These are phyloP conservation scores for Corylus avellana DNA, from an alignment of 306 rosid genomes.

Conservation along the genomic window DNA sequence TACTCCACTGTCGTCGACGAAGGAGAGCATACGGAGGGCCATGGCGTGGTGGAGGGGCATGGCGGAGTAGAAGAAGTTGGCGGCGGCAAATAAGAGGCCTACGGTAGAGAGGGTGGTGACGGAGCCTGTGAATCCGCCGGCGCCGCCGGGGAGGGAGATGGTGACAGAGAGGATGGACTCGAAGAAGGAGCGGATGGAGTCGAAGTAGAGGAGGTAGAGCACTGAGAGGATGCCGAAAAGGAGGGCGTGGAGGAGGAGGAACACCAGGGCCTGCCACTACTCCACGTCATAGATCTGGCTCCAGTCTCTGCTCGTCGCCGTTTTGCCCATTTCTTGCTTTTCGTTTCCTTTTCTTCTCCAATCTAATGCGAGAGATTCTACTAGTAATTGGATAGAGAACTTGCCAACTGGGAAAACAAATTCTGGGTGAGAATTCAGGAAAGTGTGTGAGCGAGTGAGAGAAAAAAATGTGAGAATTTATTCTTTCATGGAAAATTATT, in stretches of 20 bases:
- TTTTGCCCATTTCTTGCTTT: conserved; percentile 61
- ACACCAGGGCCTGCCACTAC: conserved; percentile 83
- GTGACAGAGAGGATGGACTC: conserved; percentile 51
- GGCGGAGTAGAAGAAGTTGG: conserved; percentile 89
- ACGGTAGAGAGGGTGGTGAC: conserved; percentile 75
- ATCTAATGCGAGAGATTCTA: background rate
- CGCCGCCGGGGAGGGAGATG: conserved; percentile 41
- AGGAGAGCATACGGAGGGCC: conserved; percentile 81
- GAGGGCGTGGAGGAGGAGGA: conserved; percentile 74
- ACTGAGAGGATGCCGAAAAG: conserved; percentile 66
- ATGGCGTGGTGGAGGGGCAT: conserved; percentile 89
- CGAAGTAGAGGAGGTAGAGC: conserved; percentile 63
- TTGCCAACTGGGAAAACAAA: conserved; percentile 20
- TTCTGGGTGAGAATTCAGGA: background rate
- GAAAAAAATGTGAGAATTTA: background rate
- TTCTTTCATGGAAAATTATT: background rate
- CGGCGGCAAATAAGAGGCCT: conserved; percentile 85
- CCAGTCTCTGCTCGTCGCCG: conserved; percentile 66
- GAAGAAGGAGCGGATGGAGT: conserved; percentile 54
- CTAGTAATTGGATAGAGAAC: background rate
- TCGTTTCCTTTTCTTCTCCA: background rate
- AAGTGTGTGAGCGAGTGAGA: background rate
- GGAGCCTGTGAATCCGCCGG: conserved; percentile 85
- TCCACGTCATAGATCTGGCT: conserved; percentile 91
- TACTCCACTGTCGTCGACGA: conserved; percentile 47